phyloP scores from a whole-genome alignment of 257 asterid genomes.

The Thymus quinquecostatus region DNA sequence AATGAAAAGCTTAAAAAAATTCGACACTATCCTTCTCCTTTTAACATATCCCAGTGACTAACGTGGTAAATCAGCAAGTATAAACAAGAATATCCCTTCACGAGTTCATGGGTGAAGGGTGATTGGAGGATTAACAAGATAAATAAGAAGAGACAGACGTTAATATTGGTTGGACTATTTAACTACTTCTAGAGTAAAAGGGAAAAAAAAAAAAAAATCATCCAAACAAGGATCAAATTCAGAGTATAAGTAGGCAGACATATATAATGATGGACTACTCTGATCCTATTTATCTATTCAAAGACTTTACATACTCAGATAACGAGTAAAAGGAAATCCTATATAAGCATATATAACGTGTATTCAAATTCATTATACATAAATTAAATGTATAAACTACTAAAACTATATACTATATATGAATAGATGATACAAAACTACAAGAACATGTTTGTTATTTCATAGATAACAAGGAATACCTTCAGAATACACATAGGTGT shows the following conservation, averaged over 20 bases:
- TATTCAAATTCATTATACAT: not conserved
- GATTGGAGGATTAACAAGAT: not conserved
- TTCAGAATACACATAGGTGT: not conserved
- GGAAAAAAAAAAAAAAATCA: no score
- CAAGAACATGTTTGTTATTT: not conserved
- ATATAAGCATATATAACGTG: not conserved
- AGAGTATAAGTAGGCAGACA: not conserved
- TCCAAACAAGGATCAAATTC: no score
- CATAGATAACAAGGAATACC: not conserved
- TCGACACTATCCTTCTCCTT: slow-evolving; percentile 1
- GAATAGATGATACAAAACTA: not conserved
- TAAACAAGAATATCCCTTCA: not conserved
- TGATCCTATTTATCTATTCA: not conserved
- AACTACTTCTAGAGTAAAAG: no score
- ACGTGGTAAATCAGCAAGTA: not conserved
- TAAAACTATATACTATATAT: not conserved
- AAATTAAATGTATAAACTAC: not conserved
- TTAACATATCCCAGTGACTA: not conserved
- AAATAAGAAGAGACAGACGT: not conserved
- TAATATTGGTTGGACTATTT: not conserved
- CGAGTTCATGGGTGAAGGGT: not conserved
- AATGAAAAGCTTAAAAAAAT: slow-evolving; percentile 7
- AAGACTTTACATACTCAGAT: not conserved
- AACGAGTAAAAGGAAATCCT: not conserved
- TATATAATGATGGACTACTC: not conserved